Evolutionary conservation across 1,284 basidiomycete species (phyloP), one percentile per base, ranked within the genome.

Genomic region (Sporisorium scitamineum): DNA sequence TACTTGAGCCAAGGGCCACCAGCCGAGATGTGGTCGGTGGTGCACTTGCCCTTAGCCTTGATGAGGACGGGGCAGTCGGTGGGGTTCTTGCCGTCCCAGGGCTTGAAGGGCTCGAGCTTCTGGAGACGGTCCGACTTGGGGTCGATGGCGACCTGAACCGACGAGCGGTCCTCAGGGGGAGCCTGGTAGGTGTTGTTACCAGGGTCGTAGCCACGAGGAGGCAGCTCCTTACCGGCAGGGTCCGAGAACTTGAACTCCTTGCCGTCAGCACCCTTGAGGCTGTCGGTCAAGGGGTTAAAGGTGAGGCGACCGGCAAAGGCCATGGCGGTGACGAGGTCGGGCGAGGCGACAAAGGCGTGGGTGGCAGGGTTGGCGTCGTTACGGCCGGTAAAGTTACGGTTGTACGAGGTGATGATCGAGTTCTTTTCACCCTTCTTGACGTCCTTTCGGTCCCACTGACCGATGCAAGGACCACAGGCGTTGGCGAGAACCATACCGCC

Each of bases 41-140:
- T 98, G 92, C 97, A 99, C 90, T 99, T 99, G 90, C 97, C 97
- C 89, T 92, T 90, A 77, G 94, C 96, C 90, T 99, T 98, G 90
- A 99, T 98, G 84, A 99, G 89, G 76, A 99, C 89, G 47, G 95
- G 95, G 81, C 96, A 90, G 84, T 94, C 92, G 63, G 90, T 88
- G 61, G 94, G 93, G 75, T 94, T 91, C 90, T 97, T 93, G 76
- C 95, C 94, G 86, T 97, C 90, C 94, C 94, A 99, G 54, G 92
- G 88, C 86, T 89, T 86, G 91, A 99, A 99, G 42, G 96, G 95
- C 86, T 91, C 88, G 68, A 99, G 90, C 63, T 95, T 90, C 88
- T 99, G 96, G 60, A 99, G 92, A 88, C 96, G 95, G 87, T 98
- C 94, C 68, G 92, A 93, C 85, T 90, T 91, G 82, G 94, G 93